Base-by-base conservation (phyloP, 2,329 filamentous ascomycete species). In the Magnaporthiopsis incrustans region DNA sequence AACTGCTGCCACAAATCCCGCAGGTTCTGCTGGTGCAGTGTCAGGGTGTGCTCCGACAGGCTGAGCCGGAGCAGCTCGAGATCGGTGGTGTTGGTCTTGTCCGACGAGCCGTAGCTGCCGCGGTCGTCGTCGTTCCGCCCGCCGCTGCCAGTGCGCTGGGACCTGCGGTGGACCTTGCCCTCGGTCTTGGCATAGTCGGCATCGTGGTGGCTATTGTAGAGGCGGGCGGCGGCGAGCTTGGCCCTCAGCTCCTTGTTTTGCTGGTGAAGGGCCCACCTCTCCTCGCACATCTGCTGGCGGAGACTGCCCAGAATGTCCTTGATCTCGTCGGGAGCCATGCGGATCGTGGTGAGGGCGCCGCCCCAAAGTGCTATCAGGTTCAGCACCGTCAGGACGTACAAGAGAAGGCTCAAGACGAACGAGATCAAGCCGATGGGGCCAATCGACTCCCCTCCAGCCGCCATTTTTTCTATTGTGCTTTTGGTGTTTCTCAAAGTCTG, bases 191-290 rank as follows among this genome's bases (percentile, higher is more conserved):
- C 6, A 15, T 7, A 22, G 44, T 8, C 44, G 44, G 7, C 22
- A 2, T n/a, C 44, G 22, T 53, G 18, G 44, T n/a, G n/a, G n/a
- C n/a, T n/a, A n/a, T n/a, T n/a, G n/a, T n/a, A n/a, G n/a, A n/a
- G n/a, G n/a, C n/a, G 33, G 38, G 61, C 38, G 26, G 60, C 44
- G 14, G 53, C 61, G n/a, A 63, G 62, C 60, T 63, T 65, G 35
- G 60, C 66, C 27, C 65, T 58, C 0, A 66, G 64, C 60, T 68
- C 67, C 63, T 66, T 65, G 4, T 62, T 64, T 63, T 69, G 67
- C 50, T 68, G 67, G n/a, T 63, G 61, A 15, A 69, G 65, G 6
- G 67, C 67, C 63, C 68, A 67, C 33, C 67, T 66, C 32, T 69
- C 67, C 59, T 68, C 67, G 30, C 66, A 60, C 5, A 69, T 53